Evolutionary conservation across 345 rosid species (phyloP).

Genomic region (sweet orange (Citrus sinensis)): DNA sequence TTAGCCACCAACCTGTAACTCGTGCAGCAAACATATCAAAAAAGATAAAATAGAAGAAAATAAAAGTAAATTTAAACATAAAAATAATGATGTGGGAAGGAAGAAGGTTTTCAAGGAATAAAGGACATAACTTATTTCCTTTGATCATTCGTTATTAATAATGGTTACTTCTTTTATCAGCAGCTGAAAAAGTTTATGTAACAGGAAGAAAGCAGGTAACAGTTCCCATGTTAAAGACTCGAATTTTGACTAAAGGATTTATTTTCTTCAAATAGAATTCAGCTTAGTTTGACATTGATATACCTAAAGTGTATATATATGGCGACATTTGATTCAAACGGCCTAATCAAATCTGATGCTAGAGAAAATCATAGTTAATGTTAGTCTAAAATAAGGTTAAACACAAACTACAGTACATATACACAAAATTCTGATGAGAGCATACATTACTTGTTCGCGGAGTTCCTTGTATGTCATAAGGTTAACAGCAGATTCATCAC

Average conservation of each 20-base stretch:
- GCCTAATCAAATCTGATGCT: neutral
- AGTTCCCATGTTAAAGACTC: neutral
- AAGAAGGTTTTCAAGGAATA: neutral
- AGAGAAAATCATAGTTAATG: neutral
- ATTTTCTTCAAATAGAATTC: no score
- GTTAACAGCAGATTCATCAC: conserved; percentile 45
- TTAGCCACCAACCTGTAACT: conserved; percentile 73
- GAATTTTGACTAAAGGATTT: neutral
- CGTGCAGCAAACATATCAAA: neutral
- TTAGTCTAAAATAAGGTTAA: neutral
- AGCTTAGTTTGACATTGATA: no score
- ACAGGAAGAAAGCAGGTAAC: neutral
- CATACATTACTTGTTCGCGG: conserved; percentile 82
- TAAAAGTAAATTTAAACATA: neutral
- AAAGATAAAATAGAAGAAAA: neutral
- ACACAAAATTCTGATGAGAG: neutral
- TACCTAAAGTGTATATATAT: no score
- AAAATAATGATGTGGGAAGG: neutral
- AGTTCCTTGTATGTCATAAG: conserved; percentile 59
- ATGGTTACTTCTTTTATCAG: neutral
- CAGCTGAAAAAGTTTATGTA: neutral
- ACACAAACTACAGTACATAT: neutral
- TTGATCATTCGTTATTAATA: neutral
- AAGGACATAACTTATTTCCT: neutral
- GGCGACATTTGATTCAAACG: neutral